Evolutionary conservation across 2,329 filamentous ascomycete species (phyloP), one percentile per base, ranked within the genome.

Genomic region (Curvularia hawaiiensis): DNA sequence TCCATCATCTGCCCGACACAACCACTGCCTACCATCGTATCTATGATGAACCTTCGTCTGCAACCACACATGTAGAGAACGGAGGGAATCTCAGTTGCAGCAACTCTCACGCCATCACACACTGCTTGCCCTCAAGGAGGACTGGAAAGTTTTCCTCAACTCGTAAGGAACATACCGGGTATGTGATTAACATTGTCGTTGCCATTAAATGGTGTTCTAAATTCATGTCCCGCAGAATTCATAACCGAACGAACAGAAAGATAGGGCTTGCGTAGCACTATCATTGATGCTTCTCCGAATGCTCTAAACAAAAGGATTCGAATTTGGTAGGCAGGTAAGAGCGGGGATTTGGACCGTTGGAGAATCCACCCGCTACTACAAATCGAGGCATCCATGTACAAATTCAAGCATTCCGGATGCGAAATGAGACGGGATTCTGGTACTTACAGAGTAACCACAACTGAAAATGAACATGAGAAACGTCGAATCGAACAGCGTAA

Each of bases 111-210:
- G 0, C 47, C 40, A 46, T 31, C 12, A 46, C 47, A n/a, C 53
- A 55, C 16, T 55, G 53, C 14, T 33, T 55, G 31, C 53, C 53
- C 1, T 40, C 52, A 39, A 30, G 26, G 12, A 18, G 3, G 45
- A 55, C 9, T 51, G 40, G 47, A 46, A 16, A 46, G 51, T n/a
- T 47, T 46, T 26, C 47, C 47, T 33, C 47, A 1, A 31, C 48
- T 14, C 31, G 31, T 12, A 55, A 52, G 24, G 40, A 52, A 14
- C 51, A 18, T 40, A 45, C 40, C 10, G 53, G 31, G 40, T 12
- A 40, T 55, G 18, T 24, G 40, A 3, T 55, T 11, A 55, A 52
- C 8, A 51, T 51, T 8, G 31, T 46, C 11, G 51, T 46, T 39
- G 48, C 47, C 26, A 33, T 55, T 2, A 12, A 31, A 31, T 12